A percentile compares a stretch with the other conserved stretches of the same genome.
Conservation (phyloP, 768 basidiomycete genomes). For the Auricularia cornea region DNA sequence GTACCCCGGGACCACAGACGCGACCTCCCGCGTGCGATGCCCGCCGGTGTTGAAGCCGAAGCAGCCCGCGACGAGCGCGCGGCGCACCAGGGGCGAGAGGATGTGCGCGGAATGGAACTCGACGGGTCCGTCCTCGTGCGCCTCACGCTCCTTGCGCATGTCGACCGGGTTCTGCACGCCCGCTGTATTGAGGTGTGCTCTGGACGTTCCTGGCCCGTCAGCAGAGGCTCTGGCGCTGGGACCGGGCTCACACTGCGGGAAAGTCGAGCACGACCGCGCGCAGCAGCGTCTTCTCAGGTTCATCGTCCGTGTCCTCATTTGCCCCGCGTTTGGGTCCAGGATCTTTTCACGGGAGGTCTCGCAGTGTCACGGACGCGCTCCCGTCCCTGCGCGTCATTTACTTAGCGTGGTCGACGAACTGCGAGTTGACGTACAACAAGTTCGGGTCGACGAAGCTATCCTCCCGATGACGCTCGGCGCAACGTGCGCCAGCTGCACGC, state of each 20-base stretch:
- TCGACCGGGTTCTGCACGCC: constrained; percentile 88
- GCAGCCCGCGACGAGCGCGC: constrained; percentile 80
- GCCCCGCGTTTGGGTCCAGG: constrained; percentile 58
- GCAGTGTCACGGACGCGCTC: constrained; percentile 54
- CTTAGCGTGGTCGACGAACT: constrained; percentile 77
- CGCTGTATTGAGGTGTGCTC: constrained; percentile 82
- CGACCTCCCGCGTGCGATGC: constrained; percentile 45
- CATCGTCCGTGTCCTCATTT: constrained; percentile 38
- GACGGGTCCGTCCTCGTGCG: constrained; percentile 69
- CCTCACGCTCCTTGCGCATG: constrained; percentile 74
- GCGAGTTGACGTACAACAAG: constrained; percentile 55
- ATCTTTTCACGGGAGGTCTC: constrained; percentile 93
- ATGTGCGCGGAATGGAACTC: constrained; percentile 95
- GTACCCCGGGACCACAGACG: constrained; percentile 59
- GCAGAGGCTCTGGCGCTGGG: constrained; percentile 6
- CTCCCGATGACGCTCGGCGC: constrained; percentile 78
- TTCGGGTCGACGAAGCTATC: constrained; percentile 88
- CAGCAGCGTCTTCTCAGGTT: constrained; percentile 50
- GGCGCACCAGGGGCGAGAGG: constrained; percentile 88
- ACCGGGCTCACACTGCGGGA: constrained; percentile 55
- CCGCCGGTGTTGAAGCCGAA: constrained; percentile 62
- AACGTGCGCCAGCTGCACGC: constrained; percentile 67
- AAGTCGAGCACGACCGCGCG: constrained; percentile 91
- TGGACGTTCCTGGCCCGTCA: constrained; percentile 27
- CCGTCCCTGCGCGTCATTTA: constrained; percentile 63